A percentile compares a stretch with the other conserved stretches of the same genome.
Conservation (phyloP, 768 basidiomycete genomes). For the Amanita exitialis region DNA sequence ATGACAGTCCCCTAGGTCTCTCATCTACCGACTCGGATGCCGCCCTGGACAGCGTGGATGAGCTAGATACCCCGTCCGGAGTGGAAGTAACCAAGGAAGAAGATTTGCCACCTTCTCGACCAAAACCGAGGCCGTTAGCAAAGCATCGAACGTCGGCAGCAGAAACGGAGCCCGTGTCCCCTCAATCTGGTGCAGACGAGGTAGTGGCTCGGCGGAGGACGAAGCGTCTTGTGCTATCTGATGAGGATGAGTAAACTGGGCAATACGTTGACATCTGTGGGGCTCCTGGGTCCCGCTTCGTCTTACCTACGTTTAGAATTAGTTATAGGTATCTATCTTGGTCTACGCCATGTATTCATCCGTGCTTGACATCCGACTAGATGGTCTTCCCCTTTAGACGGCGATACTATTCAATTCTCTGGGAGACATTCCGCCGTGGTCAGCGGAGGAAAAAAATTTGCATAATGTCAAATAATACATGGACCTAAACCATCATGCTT, state of each 20-base stretch:
- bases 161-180: neutral
- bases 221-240: slow-evolving; percentile 11
- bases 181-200: neutral
- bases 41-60: slow-evolving; percentile 16
- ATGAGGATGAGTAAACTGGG: slow-evolving; percentile 11
- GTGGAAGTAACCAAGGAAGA: slow-evolving; percentile 2
- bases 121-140: slow-evolving; percentile 26
- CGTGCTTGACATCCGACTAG: neutral
- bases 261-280: too few relatives aligned
- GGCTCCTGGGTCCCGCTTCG: neutral
- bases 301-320: neutral
- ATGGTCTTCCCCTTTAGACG: neutral
- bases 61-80: slow-evolving; percentile 2
- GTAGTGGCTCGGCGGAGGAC: slow-evolving; percentile 4
- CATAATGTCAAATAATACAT: neutral
- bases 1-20: slow-evolving; percentile 10
- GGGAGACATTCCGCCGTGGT: neutral
- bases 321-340: neutral
- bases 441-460: slow-evolving; percentile 1
- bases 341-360: neutral
- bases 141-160: slow-evolving; percentile 4
- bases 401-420: neutral
- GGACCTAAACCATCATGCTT: neutral
- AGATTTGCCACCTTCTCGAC: slow-evolving; percentile 19
- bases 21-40: slow-evolving; percentile 13